Percentiles rank a stretch among this genome's conserved stretches.
phyloP scores from a whole-genome alignment of 352 stramenopile species.

The Globisporangium iwayamae region DNA sequence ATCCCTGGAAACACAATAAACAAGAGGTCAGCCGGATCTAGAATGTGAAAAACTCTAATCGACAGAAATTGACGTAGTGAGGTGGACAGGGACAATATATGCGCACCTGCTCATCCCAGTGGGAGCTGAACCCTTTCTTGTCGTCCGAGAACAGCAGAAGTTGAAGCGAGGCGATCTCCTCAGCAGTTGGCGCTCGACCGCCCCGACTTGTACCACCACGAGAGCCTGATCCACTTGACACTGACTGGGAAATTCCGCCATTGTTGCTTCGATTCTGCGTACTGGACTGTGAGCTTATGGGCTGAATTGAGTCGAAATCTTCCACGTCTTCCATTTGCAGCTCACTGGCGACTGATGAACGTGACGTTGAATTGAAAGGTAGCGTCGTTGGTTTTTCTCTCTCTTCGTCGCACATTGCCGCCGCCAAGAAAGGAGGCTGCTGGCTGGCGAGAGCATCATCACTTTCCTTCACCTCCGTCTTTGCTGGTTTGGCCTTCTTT shows the following conservation, averaged over 20 bases:
- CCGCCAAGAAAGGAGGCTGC: not conserved
- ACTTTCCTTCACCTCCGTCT: conserved; percentile 24
- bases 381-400: not conserved
- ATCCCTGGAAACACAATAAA: conserved; percentile 35
- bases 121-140: conserved; percentile 57
- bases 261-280: not conserved
- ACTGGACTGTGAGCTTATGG: not conserved
- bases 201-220: not conserved
- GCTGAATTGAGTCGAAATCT: conserved; percentile 9
- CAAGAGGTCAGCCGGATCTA: not conserved
- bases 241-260: not conserved
- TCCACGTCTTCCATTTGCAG: conserved; percentile 21
- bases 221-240: not conserved
- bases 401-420: not conserved
- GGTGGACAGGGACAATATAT: not conserved
- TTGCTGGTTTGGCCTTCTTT: not conserved
- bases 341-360: conserved; percentile 7
- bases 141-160: conserved; percentile 51
- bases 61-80: not conserved
- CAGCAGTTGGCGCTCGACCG: conserved; percentile 25
- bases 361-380: not conserved
- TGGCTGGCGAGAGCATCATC: not conserved
- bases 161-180: conserved; percentile 47
- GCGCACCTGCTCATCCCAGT: conserved; percentile 67
- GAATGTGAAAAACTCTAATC: not conserved